These are phyloP conservation scores for Vitis rupestris DNA, from an alignment of 164 flowering plant species.

Conservation along the genomic window DNA sequence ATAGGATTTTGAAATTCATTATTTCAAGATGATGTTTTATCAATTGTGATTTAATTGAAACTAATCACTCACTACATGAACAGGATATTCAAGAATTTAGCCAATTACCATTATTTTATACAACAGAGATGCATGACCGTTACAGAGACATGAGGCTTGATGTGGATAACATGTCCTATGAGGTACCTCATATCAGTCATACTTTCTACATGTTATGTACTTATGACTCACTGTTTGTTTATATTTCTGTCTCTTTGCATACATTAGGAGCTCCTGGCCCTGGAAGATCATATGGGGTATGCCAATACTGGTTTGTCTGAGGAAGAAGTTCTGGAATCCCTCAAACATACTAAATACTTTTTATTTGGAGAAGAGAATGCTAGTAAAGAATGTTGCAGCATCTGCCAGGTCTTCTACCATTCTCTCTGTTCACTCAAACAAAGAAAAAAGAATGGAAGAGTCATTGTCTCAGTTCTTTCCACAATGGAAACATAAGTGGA, in stretches of 20 bases:
- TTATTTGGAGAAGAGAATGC: slow-evolving; percentile 8
- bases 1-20: not conserved
- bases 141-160: slow-evolving; percentile 19
- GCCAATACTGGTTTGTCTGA: slow-evolving; percentile 18
- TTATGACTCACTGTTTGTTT: not conserved
- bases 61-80: not conserved
- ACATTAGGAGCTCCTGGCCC: slow-evolving; percentile 17
- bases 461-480: no score
- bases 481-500: no score
- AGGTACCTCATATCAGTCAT: slow-evolving; percentile 3
- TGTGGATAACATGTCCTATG: slow-evolving; percentile 26
- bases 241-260: not conserved
- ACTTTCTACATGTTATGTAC: not conserved
- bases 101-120: not conserved
- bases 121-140: slow-evolving; percentile 4
- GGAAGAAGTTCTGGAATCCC: slow-evolving; percentile 3
- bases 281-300: slow-evolving; percentile 19
- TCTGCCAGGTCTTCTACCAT: slow-evolving; percentile 13
- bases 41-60: not conserved
- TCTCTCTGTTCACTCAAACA: no score
- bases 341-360: slow-evolving; percentile 14
- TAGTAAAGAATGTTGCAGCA: slow-evolving; percentile 17
- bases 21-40: not conserved
- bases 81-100: not conserved
- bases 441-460: no score